Evolutionary conservation across 768 basidiomycete species (phyloP), one percentile per base, ranked within the genome.

Genomic region (Termitomyces sp.): DNA sequence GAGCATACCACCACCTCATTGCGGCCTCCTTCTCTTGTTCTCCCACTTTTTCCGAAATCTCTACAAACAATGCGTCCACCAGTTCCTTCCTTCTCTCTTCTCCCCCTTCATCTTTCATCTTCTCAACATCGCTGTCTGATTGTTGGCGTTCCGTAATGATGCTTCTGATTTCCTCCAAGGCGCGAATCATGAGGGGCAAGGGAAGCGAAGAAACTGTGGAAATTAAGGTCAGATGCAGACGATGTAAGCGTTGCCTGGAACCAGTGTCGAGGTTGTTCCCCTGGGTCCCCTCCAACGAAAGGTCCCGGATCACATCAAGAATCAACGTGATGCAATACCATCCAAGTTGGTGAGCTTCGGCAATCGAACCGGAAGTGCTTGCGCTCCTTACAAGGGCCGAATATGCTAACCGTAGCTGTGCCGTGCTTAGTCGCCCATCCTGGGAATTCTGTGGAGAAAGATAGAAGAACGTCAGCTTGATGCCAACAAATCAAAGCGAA

Each of bases 391-490:
- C 85, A 13, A 94, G 78, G 7, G 88, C 82, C n/a, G 88, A 78
- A 68, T 84, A 93, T 7, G 94, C 92, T 44, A 92, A 79, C 33
- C 88, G 75, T 8, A 94, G 79, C 68, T 94, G 94, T 0, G 78
- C 59, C 0, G 81, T 82, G 60, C 78, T 88, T 15, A 95, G 76
- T 63, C 76, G 79, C 28, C 81, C 84, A 44, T 89, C 82, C 1
- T 70, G 69, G 1, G 90, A 87, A 70, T 89, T 91, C 88, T 92
- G 66, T 48, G 39, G 20, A 59, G 44, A 42, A 57, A 53, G 54
- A 58, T 46, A 53, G 39, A 57, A 50, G 42, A 56, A 59, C 22
- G 55, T 66, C 13, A 65, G 48, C 32, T 35, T 54, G 20, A 60
- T 57, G 46, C 44, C 57, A 55, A 62, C 36, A 62, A 59, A 40